These are phyloP conservation scores for Tympanopsis confertula DNA, from an alignment of 2,329 filamentous ascomycete species.

Conservation along the genomic window DNA sequence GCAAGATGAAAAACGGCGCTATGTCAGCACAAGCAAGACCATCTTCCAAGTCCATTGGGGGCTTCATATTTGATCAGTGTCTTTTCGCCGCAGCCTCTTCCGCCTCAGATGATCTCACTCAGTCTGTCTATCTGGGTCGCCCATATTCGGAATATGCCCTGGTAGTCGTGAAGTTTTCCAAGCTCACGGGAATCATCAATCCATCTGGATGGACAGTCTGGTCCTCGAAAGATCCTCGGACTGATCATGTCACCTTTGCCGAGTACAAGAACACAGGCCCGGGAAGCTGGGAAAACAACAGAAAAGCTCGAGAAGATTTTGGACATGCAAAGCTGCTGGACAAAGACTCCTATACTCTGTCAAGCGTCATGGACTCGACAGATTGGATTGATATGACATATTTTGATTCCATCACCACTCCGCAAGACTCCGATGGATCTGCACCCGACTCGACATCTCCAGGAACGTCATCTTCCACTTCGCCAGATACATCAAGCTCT, in stretches of 20 bases:
- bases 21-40: constrained; percentile 8
- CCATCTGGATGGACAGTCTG: constrained; percentile 10
- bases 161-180: constrained; percentile 9
- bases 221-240: constrained; percentile 5
- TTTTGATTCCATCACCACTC: not conserved
- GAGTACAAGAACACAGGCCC: constrained; percentile 9
- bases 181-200: constrained; percentile 7
- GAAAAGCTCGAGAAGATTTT: not conserved
- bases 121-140: constrained; percentile 7
- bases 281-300: constrained; percentile 9
- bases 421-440: too few species aligned
- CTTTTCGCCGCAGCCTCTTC: constrained; percentile 3
- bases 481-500: not conserved
- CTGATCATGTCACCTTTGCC: constrained; percentile 7
- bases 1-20: constrained; percentile 12
- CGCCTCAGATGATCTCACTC: not conserved
- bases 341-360: not conserved
- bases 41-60: constrained; percentile 8
- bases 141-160: constrained; percentile 8
- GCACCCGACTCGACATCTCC: too few species aligned
- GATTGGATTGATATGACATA: not conserved
- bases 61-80: constrained; percentile 13
- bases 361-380: not conserved
- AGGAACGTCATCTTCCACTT: not conserved
- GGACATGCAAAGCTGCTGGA: not conserved